Conservation (phyloP, 139 green algal species). For the Tetraselmis striata region DNA sequence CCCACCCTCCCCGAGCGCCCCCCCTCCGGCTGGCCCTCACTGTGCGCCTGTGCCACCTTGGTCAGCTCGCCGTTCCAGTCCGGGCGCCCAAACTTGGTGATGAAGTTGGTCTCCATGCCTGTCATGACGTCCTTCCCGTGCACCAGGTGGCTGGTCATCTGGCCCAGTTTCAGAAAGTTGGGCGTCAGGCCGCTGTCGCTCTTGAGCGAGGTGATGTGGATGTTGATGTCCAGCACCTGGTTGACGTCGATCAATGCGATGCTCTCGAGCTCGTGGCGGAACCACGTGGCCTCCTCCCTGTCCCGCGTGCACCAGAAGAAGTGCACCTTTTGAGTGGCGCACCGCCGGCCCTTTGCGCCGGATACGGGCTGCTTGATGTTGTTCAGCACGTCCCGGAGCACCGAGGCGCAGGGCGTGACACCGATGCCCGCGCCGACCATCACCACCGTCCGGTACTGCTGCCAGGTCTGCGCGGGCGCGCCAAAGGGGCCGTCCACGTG, state of each 20-base stretch:
- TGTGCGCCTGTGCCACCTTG: background rate
- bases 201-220: slow-evolving; percentile 16
- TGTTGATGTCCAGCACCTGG: slow-evolving; percentile 21
- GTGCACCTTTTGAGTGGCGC: background rate
- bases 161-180: slow-evolving; percentile 2
- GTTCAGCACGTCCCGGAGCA: slow-evolving; percentile 8
- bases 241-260: background rate
- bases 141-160: background rate
- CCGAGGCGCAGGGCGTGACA: slow-evolving; percentile 10
- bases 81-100: background rate
- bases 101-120: background rate
- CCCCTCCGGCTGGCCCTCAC: background rate
- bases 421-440: slow-evolving; percentile 14
- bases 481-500: slow-evolving; percentile 6
- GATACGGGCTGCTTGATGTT: background rate
- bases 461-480: slow-evolving; percentile 9
- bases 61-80: background rate
- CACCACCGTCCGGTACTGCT: slow-evolving; percentile 5
- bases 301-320: background rate
- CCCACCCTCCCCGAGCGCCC: slow-evolving; percentile 3
- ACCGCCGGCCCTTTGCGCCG: background rate
- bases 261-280: background rate
- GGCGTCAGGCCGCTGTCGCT: background rate
- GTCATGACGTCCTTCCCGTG: slow-evolving; percentile 1
- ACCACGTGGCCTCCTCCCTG: background rate